Conservation (phyloP, 257 asterid species). For the Ophiorrhiza pumila region DNA sequence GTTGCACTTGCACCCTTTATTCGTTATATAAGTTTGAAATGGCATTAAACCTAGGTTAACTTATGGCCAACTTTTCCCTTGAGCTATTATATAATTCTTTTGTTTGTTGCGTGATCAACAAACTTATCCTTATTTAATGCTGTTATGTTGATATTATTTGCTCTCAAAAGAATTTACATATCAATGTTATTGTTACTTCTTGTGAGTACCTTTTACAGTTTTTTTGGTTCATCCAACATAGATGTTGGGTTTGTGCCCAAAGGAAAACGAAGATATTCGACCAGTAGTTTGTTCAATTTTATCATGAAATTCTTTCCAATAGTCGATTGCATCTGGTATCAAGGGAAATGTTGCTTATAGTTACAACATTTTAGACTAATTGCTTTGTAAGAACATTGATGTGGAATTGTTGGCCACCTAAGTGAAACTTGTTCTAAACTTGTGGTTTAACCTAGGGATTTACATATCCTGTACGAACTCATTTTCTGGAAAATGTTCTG, state of each 20-base stretch:
- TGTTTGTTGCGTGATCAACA: background rate
- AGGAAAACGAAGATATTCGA: background rate
- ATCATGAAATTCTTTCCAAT: background rate
- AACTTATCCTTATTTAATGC: background rate
- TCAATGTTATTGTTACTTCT: background rate
- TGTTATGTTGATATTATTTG: background rate
- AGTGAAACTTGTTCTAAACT: conserved; percentile 5
- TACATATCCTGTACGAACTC: conserved; percentile 72
- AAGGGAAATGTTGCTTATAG: background rate
- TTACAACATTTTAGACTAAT: background rate
- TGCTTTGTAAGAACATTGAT: background rate
- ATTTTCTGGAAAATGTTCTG: conserved; percentile 81
- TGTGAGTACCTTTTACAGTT: background rate
- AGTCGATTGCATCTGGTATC: background rate
- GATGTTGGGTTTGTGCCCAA: background rate
- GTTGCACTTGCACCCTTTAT: background rate
- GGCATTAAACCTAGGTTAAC: background rate
- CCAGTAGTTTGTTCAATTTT: background rate
- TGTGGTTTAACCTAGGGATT: conserved; percentile 34
- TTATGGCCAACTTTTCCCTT: background rate
- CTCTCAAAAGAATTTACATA: too few species aligned
- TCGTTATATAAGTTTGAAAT: background rate
- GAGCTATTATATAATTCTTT: background rate
- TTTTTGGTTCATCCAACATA: background rate
- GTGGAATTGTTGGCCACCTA: background rate